Conservation (phyloP, 768 basidiomycete species). For the Fomitopsis pulvina region DNA sequence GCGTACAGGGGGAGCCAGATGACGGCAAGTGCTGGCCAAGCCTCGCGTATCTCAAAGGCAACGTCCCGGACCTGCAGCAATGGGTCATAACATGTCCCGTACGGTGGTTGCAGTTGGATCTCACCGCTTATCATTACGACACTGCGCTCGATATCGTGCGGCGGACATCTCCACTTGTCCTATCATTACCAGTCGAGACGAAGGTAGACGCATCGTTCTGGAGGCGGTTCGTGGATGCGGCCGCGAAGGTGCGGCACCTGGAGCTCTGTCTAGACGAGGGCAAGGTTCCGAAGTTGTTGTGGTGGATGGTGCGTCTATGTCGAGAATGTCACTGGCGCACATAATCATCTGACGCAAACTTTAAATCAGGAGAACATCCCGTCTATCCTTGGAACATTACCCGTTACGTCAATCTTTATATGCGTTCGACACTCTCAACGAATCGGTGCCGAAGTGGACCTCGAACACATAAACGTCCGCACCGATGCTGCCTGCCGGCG, state of each 20-base stretch:
- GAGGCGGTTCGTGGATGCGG: not conserved
- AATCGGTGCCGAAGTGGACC: not conserved
- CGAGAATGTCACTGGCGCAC: not conserved
- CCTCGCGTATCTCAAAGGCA: not conserved
- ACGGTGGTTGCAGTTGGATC: conserved; percentile 1
- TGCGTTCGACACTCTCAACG: not conserved
- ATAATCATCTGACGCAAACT: not conserved
- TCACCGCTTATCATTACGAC: conserved; percentile 13
- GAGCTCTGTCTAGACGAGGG: conserved; percentile 14
- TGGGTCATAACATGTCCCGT: conserved; percentile 2
- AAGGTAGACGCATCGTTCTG: conserved; percentile 2
- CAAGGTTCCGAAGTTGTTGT: conserved; percentile 4
- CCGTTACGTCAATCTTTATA: not conserved
- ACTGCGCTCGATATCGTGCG: conserved; percentile 7
- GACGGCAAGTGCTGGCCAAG: not conserved
- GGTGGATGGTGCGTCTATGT: conserved; percentile 10
- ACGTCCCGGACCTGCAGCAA: conserved; percentile 1
- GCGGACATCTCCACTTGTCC: conserved; percentile 9
- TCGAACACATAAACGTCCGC: not conserved
- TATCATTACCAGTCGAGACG: conserved; percentile 8
- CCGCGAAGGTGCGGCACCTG: conserved; percentile 5
- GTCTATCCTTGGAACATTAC: not conserved
- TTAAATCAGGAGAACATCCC: not conserved
- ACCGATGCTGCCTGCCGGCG: not conserved
- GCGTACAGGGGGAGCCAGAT: not conserved